These are phyloP conservation scores for Beauveria sp. DNA, from an alignment of 2,329 filamentous ascomycete genomes.

Conservation along the genomic window DNA sequence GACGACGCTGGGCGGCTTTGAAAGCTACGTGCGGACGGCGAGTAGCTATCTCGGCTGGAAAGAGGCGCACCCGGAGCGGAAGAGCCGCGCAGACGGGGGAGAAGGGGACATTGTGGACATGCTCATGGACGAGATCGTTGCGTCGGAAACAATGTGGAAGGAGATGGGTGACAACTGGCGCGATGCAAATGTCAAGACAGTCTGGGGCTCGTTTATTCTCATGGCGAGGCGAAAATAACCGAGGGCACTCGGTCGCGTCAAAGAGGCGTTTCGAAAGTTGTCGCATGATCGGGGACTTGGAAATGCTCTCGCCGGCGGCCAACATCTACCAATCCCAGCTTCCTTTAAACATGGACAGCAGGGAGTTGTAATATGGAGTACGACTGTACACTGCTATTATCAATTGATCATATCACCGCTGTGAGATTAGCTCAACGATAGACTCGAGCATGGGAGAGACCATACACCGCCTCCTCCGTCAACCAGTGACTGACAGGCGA, in stretches of 20 bases:
- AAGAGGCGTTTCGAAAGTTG: constrained; percentile 1
- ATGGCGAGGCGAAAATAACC: constrained; percentile 38
- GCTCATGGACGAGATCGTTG: constrained; percentile 51
- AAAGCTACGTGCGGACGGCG: constrained; percentile 55
- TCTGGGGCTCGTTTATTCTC: constrained; percentile 55
- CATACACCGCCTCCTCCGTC: not conserved
- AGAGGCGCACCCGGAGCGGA: constrained; percentile 43
- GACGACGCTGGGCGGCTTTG: constrained; percentile 49
- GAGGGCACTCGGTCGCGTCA: not conserved
- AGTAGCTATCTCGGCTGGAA: constrained; percentile 53
- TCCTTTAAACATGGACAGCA: not conserved
- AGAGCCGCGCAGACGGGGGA: constrained; percentile 45
- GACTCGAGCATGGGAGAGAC: not conserved
- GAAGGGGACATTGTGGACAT: constrained; percentile 54
- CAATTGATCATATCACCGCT: not conserved
- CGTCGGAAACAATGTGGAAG: constrained; percentile 46
- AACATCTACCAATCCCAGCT: not conserved
- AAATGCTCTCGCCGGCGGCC: not conserved
- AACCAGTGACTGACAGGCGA: not conserved
- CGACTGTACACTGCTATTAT: not conserved
- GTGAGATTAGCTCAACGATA: not conserved
- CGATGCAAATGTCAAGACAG: constrained; percentile 46
- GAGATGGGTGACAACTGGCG: constrained; percentile 41
- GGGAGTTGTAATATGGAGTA: not conserved
- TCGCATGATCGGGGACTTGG: not conserved